Base-by-base conservation (phyloP, 179 eudicot genomes). In the Amaranthus tricolor region DNA sequence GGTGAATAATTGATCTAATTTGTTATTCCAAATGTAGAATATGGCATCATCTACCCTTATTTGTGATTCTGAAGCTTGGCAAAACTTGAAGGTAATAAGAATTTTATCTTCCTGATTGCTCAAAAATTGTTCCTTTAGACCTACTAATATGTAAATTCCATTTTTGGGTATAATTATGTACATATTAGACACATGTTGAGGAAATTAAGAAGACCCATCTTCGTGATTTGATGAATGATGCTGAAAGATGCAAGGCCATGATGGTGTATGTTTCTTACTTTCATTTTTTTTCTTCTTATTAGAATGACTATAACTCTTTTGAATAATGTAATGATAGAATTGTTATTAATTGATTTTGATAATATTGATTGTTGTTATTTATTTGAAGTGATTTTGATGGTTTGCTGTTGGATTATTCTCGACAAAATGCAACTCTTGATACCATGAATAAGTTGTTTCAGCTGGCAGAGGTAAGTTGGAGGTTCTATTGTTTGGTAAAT, bases 191-290 rank as follows among this genome's bases (percentile, higher is more conserved):
- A n/a, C 98, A 96, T 83, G 86, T 93, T 65, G 98, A 83, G 72
- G 91, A 86, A 54, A 89, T 96, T 77, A 89, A 86, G 58, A 96
- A 85, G 84, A 89, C 89, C 64, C 99, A 96, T 85, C 80, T 96
- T 69, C 96, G 98, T 54, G 93, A 96, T 65, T 82, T 96, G 84
- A 88, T 96, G 96, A 78, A 55, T 74, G 90, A 96, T 78, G 68
- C 80, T 14, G 86, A 88, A 52, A 83, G 99, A 74, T 91, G 97
- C 93, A 85, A 89, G 81, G 89, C 98, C 50, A 89, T 94, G 98
- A 87, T 88, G 88, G 83, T 86, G 99, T 96, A 96, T 68, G 99
- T 54, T 82, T 69, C 52, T 76, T 53, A 15, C 4, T 13, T 12
- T 68, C 13, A 64, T 5, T 48, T 74, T 15, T 69, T 19, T 53